Base-by-base conservation (phyloP, 495 filamentous ascomycete genomes). In the Penicillium turbatum region DNA sequence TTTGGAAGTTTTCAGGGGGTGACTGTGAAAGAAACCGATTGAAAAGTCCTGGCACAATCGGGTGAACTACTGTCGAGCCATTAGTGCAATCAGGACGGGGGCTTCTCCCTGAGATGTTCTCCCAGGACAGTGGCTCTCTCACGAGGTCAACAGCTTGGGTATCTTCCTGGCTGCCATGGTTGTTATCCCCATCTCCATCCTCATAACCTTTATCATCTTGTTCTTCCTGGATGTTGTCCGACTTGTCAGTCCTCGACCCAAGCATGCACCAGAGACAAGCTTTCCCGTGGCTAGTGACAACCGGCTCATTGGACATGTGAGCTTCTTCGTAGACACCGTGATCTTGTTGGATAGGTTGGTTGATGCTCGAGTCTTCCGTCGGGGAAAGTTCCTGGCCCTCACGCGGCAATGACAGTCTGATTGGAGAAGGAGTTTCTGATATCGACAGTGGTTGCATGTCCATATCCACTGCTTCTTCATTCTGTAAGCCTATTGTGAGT, bases 181-280 rank as follows among this genome's bases (percentile, higher is more conserved):
- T n/a, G 29, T 29, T n/a, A 15, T 15, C 5, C 21, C 3, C 17
- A n/a, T 37, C 13, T 0, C n/a, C 31, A 15, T 11, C 8, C 2
- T 32, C 30, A 6, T 32, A 34, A 13, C 16, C 27, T 35, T 41
- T 5, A n/a, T 15, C 9, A 4, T 27, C 1, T 36, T 48, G 16
- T 1, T 36, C 7, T 26, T 36, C 29, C 10, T 47, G 27, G 8
- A 21, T 13, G 0, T 5, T 0, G 19, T 27, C 31, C 6, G 40
- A n/a, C 1, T 27, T 6, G 6, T 42, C 16, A 0, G 3, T 26
- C 3, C 11, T 19, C 19, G 41, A 35, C 40, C 51, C 54, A 13
- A 32, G 29, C 3, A 29, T 24, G 35, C 68, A 71, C 60, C 60
- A 69, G 6, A 63, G 38, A 34, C 66, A 71, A 3, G 42, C 8